Percentiles rank a stretch among this genome's conserved stretches.
These are phyloP conservation scores for Xylariaceae sp. DNA, from an alignment of 2,329 filamentous ascomycete genomes.

Conservation along the genomic window DNA sequence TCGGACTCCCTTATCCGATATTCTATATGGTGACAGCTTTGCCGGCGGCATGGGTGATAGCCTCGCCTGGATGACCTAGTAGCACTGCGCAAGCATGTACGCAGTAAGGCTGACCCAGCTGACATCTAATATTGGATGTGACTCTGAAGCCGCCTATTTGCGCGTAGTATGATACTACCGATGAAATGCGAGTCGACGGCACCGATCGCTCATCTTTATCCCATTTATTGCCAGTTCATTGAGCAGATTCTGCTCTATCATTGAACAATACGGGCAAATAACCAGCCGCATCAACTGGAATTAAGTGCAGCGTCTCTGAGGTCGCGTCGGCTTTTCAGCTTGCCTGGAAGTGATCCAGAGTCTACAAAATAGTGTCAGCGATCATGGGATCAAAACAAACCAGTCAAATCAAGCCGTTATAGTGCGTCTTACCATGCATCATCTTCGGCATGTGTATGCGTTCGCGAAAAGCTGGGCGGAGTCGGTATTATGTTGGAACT, in stretches of 20 bases:
- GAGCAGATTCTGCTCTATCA: slow-evolving; percentile 10
- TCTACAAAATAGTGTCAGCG: slow-evolving; percentile 2
- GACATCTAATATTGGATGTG: slow-evolving; percentile 2
- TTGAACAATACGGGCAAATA: slow-evolving; percentile 4
- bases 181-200: not conserved
- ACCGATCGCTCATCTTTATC: not conserved
- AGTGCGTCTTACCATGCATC: not conserved
- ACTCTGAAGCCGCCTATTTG: slow-evolving; percentile 6
- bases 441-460: not conserved
- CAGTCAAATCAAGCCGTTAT: not conserved
- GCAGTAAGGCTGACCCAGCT: slow-evolving; percentile 16
- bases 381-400: not conserved
- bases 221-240: not conserved
- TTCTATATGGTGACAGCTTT: too few species aligned
- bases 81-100: too few species aligned
- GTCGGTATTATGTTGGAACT: not conserved
- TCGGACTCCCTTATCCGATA: not conserved
- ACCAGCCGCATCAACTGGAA: slow-evolving; percentile 13
- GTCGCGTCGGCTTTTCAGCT: slow-evolving; percentile 7
- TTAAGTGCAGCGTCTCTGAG: slow-evolving; percentile 1
- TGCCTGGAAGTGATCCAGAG: slow-evolving; percentile 4
- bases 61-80: slow-evolving; percentile 7
- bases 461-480: not conserved
- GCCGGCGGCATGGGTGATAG: slow-evolving; percentile 11
- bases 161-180: not conserved